These are phyloP conservation scores for Ogataea siamensis DNA, from an alignment of 805 yeast species.

Conservation along the genomic window DNA sequence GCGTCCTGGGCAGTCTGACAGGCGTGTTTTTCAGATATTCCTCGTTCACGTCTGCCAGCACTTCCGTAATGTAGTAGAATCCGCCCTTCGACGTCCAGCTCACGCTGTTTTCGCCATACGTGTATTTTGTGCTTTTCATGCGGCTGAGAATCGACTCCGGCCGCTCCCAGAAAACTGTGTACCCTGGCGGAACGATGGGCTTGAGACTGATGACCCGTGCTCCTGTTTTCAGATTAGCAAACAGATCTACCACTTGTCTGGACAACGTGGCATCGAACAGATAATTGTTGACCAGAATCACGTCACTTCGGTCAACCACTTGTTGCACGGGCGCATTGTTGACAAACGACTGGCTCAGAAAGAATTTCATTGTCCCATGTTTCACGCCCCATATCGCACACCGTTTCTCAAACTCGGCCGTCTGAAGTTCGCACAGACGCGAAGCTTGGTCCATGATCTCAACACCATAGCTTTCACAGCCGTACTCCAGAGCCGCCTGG, in stretches of 20 bases:
- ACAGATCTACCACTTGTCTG: slow-evolving; percentile 57
- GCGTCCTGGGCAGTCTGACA: slow-evolving; percentile 25
- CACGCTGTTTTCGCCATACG: slow-evolving; percentile 69
- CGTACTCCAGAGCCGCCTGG: slow-evolving; percentile 85
- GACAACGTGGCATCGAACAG: slow-evolving; percentile 77
- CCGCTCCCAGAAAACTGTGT: slow-evolving; percentile 56
- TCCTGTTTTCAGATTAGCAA: slow-evolving; percentile 66
- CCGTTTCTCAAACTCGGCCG: slow-evolving; percentile 54
- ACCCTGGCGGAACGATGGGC: slow-evolving; percentile 75
- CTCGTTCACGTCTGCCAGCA: slow-evolving; percentile 37
- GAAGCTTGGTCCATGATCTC: slow-evolving; percentile 88
- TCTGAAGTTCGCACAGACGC: slow-evolving; percentile 59
- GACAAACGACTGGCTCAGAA: slow-evolving; percentile 68
- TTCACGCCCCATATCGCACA: slow-evolving; percentile 62
- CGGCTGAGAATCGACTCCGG: slow-evolving; percentile 59
- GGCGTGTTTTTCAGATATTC: slow-evolving; percentile 34
- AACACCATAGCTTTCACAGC: slow-evolving; percentile 83
- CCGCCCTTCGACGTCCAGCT: slow-evolving; percentile 91
- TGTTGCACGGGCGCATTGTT: slow-evolving; percentile 55
- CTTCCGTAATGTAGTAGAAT: slow-evolving; percentile 73
- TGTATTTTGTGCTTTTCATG: slow-evolving; percentile 58
- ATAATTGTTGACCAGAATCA: slow-evolving; percentile 78
- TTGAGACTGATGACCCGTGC: slow-evolving; percentile 76
- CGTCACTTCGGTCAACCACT: slow-evolving; percentile 60
- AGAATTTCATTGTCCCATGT: slow-evolving; percentile 54